These are phyloP conservation scores for Acer negundo DNA, from an alignment of 345 rosid species.

Conservation along the genomic window DNA sequence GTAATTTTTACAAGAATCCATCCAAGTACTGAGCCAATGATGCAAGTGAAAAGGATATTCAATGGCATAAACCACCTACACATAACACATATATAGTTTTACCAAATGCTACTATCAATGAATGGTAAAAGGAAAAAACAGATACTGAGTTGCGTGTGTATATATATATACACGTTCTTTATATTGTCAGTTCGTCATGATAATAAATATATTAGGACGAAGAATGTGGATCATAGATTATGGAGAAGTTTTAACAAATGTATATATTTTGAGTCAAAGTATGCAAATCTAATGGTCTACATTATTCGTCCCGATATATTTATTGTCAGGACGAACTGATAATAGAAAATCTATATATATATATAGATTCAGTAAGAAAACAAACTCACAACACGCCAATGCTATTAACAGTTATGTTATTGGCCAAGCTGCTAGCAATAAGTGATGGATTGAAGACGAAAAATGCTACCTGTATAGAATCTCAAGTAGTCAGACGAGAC, in stretches of 20 bases:
- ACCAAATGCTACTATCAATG: background rate
- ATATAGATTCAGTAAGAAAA: background rate
- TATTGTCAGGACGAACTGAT: no score
- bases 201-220: no score
- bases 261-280: no score
- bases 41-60: conserved; percentile 11
- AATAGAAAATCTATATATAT: no score
- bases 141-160: no score
- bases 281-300: no score
- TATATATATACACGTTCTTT: background rate
- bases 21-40: conserved; percentile 12
- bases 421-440: conserved; percentile 8
- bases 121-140: no score
- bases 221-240: no score
- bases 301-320: no score
- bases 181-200: no score
- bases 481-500: background rate
- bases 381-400: conserved; percentile 15
- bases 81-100: background rate
- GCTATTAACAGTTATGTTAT: background rate
- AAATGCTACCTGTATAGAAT: conserved; percentile 2
- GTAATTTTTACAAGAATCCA: conserved; percentile 7
- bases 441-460: conserved; percentile 19
- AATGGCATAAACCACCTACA: conserved; percentile 23
- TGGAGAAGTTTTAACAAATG: no score